Evolutionary conservation across 345 rosid species (phyloP), one percentile per base, ranked within the genome.

Genomic region (Rhizophora mangle): DNA sequence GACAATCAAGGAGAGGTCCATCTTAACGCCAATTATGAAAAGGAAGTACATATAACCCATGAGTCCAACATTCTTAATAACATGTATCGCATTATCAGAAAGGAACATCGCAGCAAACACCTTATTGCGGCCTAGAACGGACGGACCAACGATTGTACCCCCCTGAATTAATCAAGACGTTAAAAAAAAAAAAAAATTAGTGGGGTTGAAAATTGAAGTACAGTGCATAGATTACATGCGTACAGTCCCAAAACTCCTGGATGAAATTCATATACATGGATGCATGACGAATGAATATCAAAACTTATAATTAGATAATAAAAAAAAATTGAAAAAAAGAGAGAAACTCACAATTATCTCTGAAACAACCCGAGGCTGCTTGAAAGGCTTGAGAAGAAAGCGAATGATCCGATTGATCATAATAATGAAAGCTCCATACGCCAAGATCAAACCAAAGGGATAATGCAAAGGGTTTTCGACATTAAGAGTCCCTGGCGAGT

Each of bases 131-230:
- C 92, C 89, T 3, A 91, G 63, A 69, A 87, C 8, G 1, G 96
- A 89, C 1, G 96, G 93, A 78, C 97, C 97, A 21, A 89, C 43
- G 55, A 91, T 60, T 68, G 89, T 72, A 6, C 93, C 96, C 32
- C 91, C 93, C 97, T 70, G 18, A 75, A 43, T 43, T 43, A 11
- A 10, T 11, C 3, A 74, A 68, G 13, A 64, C 20, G 2, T 3
- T 4, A 20, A 34, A 34, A 34, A 34, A 34, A 34, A n/a, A 0
- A 29, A 21, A 47, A 56, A 56, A 8, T 56, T 26, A 7, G 27
- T n/a, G 10, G 36, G 36, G 52, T 26, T 13, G 22, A 20, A 13
- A 19, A 8, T 34, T 27, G 34, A 19, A 18, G 37, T 5, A n/a
- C 51, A 6, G n/a, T 37, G 20, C 22, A 63, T 3, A 63, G 18